Conservation (phyloP, 2,329 filamentous ascomycete species). For the Aspergillus sp. region DNA sequence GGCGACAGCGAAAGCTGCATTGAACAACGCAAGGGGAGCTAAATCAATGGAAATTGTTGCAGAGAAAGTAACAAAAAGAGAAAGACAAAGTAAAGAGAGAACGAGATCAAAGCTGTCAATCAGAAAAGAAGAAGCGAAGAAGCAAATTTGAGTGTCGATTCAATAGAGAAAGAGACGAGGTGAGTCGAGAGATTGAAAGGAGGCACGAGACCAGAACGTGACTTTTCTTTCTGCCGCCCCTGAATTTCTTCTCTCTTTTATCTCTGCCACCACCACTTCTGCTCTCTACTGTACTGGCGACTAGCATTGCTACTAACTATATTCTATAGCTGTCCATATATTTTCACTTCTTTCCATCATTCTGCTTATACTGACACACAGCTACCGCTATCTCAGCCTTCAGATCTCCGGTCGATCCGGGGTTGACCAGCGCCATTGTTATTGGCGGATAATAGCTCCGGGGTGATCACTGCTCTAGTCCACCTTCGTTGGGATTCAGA, state of each 20-base stretch:
- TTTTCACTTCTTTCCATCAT: background rate
- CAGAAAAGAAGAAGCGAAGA: background rate
- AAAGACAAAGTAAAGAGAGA: background rate
- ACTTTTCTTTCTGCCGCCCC: background rate
- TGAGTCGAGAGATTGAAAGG: conserved; percentile 1
- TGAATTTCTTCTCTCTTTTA: background rate
- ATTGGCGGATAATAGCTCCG: background rate
- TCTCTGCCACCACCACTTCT: background rate
- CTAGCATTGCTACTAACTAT: background rate
- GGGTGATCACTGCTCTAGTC: background rate
- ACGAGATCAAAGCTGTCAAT: background rate
- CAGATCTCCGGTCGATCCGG: conserved; percentile 12
- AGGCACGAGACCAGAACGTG: conserved; percentile 1
- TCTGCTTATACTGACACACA: background rate
- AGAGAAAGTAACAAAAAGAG: background rate
- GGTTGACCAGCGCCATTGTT: conserved; percentile 3
- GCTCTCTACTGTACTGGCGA: background rate
- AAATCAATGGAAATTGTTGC: too few relatives aligned
- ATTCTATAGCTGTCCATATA: background rate
- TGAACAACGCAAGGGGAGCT: background rate
- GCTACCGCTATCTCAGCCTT: background rate
- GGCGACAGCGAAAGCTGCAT: background rate
- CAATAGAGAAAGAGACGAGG: background rate
- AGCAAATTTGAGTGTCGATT: background rate
- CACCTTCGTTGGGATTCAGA: background rate